phyloP scores from a whole-genome alignment of 768 basidiomycete genomes.

The Amyloporia xantha region DNA sequence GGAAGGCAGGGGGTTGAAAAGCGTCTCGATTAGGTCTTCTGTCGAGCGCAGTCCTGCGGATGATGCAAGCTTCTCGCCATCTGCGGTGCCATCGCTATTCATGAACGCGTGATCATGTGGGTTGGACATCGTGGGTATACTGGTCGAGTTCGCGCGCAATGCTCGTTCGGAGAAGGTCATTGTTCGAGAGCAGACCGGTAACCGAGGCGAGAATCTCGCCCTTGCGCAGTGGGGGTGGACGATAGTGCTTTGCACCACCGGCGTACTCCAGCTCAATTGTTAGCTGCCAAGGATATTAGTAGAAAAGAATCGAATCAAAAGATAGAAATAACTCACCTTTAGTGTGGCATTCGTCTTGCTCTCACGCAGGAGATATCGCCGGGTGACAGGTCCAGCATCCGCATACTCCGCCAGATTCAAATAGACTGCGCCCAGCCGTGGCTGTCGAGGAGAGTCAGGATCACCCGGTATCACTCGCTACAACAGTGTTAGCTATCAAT shows the following conservation, averaged over 20 bases:
- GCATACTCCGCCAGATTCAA: conserved; percentile 76
- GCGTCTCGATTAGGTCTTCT: conserved; percentile 67
- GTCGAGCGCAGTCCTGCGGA: conserved; percentile 58
- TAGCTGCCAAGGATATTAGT: conserved; percentile 32
- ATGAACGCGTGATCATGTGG: conserved; percentile 10
- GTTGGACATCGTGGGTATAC: conserved; percentile 21
- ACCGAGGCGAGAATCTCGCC: conserved; percentile 70
- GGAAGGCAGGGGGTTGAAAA: conserved; percentile 64
- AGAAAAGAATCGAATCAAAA: neutral
- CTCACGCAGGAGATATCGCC: conserved; percentile 61
- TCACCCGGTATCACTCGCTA: conserved; percentile 56
- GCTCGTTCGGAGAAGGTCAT: conserved; percentile 41
- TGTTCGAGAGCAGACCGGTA: conserved; percentile 48
- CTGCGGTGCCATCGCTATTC: conserved; percentile 17
- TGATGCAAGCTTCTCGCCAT: conserved; percentile 36
- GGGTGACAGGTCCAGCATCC: conserved; percentile 46
- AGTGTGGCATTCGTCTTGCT: conserved; percentile 78
- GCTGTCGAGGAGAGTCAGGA: conserved; percentile 47
- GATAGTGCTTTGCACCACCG: conserved; percentile 48
- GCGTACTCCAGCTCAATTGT: conserved; percentile 51
- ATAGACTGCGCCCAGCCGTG: conserved; percentile 56
- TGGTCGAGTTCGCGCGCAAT: conserved; percentile 43
- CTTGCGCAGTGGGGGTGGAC: conserved; percentile 61
- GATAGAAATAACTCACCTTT: conserved; percentile 38
- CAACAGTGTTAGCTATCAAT: conserved; percentile 2